Evolutionary conservation across 2,329 filamentous ascomycete genomes (phyloP).

Genomic region (Fusarium multiceps): DNA sequence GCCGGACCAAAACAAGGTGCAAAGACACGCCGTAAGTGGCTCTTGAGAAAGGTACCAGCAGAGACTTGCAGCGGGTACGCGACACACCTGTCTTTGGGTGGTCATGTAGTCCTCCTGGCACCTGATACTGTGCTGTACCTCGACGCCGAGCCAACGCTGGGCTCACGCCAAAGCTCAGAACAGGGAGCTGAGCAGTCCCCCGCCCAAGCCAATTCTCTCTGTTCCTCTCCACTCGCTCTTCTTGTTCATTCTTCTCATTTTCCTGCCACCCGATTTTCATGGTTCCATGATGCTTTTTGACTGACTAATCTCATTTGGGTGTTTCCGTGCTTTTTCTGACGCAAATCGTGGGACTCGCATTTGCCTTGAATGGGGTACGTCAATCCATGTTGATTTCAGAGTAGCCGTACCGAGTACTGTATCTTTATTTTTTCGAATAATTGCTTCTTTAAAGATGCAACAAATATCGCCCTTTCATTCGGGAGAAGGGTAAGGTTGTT

Average conservation of each 20-base stretch:
- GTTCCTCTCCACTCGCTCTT: conserved; percentile 48
- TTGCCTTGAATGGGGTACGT: not conserved
- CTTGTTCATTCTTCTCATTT: conserved; percentile 30
- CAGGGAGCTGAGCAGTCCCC: conserved; percentile 50
- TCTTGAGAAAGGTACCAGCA: conserved; percentile 47
- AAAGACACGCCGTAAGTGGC: conserved; percentile 43
- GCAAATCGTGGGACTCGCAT: not conserved
- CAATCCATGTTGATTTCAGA: not conserved
- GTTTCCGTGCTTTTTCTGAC: not conserved
- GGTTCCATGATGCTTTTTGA: conserved; percentile 13
- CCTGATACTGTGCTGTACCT: conserved; percentile 55
- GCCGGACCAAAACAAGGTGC: conserved; percentile 45
- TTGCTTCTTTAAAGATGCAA: not conserved
- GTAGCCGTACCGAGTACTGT: not conserved
- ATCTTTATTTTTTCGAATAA: not conserved
- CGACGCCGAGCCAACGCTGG: conserved; percentile 28
- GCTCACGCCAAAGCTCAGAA: conserved; percentile 37
- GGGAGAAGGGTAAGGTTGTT: not conserved
- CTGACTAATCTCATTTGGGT: conserved; percentile 8
- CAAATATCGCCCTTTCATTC: not conserved
- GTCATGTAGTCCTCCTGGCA: conserved; percentile 48
- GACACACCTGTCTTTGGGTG: conserved; percentile 51
- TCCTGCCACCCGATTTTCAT: conserved; percentile 37
- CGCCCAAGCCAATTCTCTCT: conserved; percentile 40
- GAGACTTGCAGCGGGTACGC: conserved; percentile 53